Percentiles rank a stretch among this genome's conserved stretches.
Evolutionary conservation across 257 asterid species (phyloP).

Genomic region (Solanum raphanifolium): DNA sequence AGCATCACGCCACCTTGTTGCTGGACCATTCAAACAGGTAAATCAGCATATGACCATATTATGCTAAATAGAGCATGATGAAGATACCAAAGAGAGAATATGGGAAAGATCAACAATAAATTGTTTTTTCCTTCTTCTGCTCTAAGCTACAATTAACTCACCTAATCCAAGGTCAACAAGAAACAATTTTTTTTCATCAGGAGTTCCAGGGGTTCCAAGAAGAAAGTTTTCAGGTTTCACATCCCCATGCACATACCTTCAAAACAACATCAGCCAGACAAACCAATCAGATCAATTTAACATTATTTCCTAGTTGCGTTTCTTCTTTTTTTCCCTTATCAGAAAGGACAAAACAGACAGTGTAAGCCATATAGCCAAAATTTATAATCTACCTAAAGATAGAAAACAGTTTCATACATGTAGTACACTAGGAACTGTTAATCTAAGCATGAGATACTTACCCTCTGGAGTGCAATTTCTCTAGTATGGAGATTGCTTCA

Average conservation of each 20-base stretch:
- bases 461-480: constrained; percentile 16
- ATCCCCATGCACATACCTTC: constrained; percentile 74
- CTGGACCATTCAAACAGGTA: constrained; percentile 16
- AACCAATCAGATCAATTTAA: not conserved
- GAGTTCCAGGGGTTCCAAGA: constrained; percentile 64
- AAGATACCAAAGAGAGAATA: not conserved
- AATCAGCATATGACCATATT: not conserved
- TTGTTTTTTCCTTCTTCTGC: not conserved
- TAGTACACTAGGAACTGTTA: not conserved
- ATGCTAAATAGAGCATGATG: not conserved
- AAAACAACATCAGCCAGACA: not conserved
- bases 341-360: not conserved
- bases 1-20: constrained; percentile 61
- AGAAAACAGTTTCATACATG: not conserved
- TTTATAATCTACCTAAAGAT: not conserved
- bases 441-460: not conserved
- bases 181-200: constrained; percentile 54
- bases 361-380: not conserved
- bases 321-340: not conserved
- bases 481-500: constrained; percentile 18
- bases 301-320: not conserved
- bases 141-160: constrained; percentile 8
- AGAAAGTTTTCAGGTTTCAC: constrained; percentile 71
- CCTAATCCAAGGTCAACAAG: constrained; percentile 72
- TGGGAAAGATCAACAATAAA: not conserved